Evolutionary conservation across 495 filamentous ascomycete genomes (phyloP).

Genomic region (Lasiosphaeriaceae sp.): DNA sequence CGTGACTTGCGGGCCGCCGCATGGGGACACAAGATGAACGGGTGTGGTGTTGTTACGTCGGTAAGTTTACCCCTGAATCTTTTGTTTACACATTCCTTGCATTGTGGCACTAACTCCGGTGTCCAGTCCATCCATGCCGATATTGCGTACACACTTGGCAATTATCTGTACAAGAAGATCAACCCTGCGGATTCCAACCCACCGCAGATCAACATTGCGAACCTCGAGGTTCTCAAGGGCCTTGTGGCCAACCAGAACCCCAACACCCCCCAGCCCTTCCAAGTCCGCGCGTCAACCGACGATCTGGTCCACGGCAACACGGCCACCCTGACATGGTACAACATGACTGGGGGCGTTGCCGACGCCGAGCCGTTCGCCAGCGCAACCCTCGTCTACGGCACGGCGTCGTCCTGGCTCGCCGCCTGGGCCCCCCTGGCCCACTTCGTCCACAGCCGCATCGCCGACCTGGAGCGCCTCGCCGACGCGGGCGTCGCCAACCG

Average conservation of each 20-base stretch:
- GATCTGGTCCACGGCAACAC: conserved; percentile 18
- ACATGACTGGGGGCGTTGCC: conserved; percentile 14
- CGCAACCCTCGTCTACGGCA: conserved; percentile 32
- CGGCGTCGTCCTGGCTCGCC: conserved; percentile 22
- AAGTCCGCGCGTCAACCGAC: conserved; percentile 20
- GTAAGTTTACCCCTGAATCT: conserved; percentile 4
- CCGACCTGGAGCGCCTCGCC: conserved; percentile 35
- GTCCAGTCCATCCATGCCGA: conserved; percentile 59
- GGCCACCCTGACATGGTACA: conserved; percentile 32
- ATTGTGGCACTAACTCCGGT: conserved; percentile 36
- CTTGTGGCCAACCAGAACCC: conserved; percentile 45
- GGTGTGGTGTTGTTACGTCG: conserved; percentile 19
- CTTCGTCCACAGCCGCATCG: conserved; percentile 38
- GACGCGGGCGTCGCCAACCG: conserved; percentile 37
- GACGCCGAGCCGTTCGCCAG: conserved; percentile 29
- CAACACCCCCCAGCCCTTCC: conserved; percentile 31
- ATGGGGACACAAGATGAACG: conserved; percentile 50
- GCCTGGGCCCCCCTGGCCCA: conserved; percentile 40
- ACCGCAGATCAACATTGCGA: conserved; percentile 40
- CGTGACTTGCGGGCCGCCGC: conserved; percentile 50
- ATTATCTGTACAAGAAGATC: conserved; percentile 50
- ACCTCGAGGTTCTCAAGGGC: conserved; percentile 53
- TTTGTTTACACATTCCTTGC: conserved; percentile 35
- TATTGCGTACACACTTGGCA: conserved; percentile 54
- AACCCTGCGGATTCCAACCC: conserved; percentile 39